Evolutionary conservation across 2,329 filamentous ascomycete genomes (phyloP).

Genomic region (Clonostachys sp.): DNA sequence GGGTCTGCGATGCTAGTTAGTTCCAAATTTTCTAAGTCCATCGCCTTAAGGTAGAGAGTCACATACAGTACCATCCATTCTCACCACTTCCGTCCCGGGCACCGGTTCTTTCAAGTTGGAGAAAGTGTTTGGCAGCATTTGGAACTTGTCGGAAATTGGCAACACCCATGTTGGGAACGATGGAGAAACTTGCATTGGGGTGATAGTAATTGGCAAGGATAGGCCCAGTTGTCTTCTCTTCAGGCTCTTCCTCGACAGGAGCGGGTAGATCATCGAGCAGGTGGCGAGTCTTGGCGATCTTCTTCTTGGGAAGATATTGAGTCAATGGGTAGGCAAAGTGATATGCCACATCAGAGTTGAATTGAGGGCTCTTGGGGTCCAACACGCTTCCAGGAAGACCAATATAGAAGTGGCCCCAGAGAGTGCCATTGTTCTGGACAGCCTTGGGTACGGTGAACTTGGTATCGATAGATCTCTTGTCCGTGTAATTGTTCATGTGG

Average conservation of each 20-base stretch:
- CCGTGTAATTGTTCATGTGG: conserved; percentile 71
- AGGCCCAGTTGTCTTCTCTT: conserved; percentile 55
- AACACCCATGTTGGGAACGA: conserved; percentile 76
- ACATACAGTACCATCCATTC: conserved; percentile 81
- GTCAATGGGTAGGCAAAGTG: conserved; percentile 84
- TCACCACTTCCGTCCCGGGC: conserved; percentile 79
- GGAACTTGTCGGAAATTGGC: conserved; percentile 63
- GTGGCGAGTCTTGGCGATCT: conserved; percentile 80
- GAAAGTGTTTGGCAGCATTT: conserved; percentile 70
- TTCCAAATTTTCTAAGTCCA: too few species aligned
- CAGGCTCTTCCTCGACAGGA: conserved; percentile 37
- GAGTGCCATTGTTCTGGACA: conserved; percentile 87
- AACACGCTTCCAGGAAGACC: conserved; percentile 70
- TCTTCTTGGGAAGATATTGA: conserved; percentile 88
- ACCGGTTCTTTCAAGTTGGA: conserved; percentile 74
- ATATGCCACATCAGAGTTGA: conserved; percentile 72
- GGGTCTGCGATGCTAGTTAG: conserved; percentile 45
- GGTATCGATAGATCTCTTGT: conserved; percentile 73
- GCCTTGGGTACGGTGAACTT: conserved; percentile 71
- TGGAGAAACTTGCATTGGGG: conserved; percentile 85
- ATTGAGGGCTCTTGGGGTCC: conserved; percentile 69
- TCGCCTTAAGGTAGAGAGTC: not conserved
- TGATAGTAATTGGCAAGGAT: conserved; percentile 85
- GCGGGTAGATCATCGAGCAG: conserved; percentile 56
- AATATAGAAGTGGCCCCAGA: conserved; percentile 93